Evolutionary conservation across 129 eudicot species (phyloP), one percentile per base, ranked within the genome.

Genomic region (Cynara cardunculus): DNA sequence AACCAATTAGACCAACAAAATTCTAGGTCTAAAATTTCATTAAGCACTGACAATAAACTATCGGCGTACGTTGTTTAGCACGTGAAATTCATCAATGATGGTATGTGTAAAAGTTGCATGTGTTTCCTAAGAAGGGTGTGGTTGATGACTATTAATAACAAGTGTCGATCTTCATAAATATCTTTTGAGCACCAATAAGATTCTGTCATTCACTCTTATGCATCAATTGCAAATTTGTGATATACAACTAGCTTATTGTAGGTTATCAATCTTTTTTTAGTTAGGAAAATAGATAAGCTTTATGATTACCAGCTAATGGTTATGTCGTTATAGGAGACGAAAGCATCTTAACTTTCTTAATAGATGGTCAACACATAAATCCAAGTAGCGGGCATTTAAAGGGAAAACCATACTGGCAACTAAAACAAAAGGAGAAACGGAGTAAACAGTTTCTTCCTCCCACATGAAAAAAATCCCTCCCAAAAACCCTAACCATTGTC

Each of bases 1-100:
- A 77, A 9, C 7, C 56, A 71, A 44, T 71, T 67, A 83, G 31
- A 82, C 72, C 32, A 13, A 32, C 62, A 18, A 49, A 73, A 44
- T 31, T 56, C 25, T 10, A 18, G 56, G 46, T 28, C 75, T 28
- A 74, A 74, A 81, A 75, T 24, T 32, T 46, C 22, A 16, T 46
- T 44, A 46, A 44, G n/a, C 10, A 25, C 25, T 77, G 67, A 16
- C 46, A 22, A 19, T 46, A 19, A 67, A 21, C 69, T 53, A 30
- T 28, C 68, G 67, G 3, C 28, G 35, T 35, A 3, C 25, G 4
- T 14, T 53, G 68, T 61, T n/a, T 61, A 21, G 68, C 26, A 21
- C 66, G 25, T 61, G 68, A 61, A 61, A 61, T 61, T 6, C 13
- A n/a, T 61, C 13, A 8, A 61, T 61, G 68, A n/a, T 61, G 68